Evolutionary conservation across 2,329 filamentous ascomycete genomes (phyloP).

Genomic region (Fusarium stilboides): DNA sequence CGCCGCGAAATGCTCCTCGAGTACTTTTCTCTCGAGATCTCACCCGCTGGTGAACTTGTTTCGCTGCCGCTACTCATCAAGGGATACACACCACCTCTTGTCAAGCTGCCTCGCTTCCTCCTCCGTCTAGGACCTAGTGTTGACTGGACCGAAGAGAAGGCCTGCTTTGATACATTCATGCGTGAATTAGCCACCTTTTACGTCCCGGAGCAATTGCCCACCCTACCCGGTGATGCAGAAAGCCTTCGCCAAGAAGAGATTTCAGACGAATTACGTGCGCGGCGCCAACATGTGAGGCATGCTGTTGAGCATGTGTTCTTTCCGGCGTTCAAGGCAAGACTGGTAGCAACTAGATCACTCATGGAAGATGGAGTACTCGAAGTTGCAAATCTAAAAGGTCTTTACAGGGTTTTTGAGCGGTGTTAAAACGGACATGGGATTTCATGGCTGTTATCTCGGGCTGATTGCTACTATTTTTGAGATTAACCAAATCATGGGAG

Average conservation of each 20-base stretch:
- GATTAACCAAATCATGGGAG: constrained; percentile 1
- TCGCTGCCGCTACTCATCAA: constrained; percentile 89
- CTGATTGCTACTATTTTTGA: not conserved
- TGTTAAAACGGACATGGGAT: constrained; percentile 69
- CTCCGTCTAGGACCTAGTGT: constrained; percentile 90
- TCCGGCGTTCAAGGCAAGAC: constrained; percentile 84
- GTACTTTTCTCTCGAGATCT: constrained; percentile 91
- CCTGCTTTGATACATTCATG: constrained; percentile 89
- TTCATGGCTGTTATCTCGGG: constrained; percentile 17
- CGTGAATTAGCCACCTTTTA: constrained; percentile 91
- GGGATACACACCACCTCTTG: constrained; percentile 87
- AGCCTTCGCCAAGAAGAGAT: constrained; percentile 56
- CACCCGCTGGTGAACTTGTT: constrained; percentile 80
- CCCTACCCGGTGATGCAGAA: constrained; percentile 56
- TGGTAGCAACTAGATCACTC: constrained; percentile 85
- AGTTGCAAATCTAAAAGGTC: constrained; percentile 89
- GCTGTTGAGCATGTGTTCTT: constrained; percentile 91
- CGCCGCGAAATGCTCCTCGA: constrained; percentile 89
- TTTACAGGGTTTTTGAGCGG: constrained; percentile 95
- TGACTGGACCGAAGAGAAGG: constrained; percentile 86
- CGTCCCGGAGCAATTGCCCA: constrained; percentile 86
- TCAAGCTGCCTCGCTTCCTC: constrained; percentile 90
- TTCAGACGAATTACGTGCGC: constrained; percentile 66
- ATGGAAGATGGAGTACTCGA: constrained; percentile 84
- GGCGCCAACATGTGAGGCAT: constrained; percentile 79